A percentile compares a stretch with the other conserved stretches of the same genome.
phyloP scores from a whole-genome alignment of 225 moss, liverwort and hornwort genomes.

The Sphagnum contortum region DNA sequence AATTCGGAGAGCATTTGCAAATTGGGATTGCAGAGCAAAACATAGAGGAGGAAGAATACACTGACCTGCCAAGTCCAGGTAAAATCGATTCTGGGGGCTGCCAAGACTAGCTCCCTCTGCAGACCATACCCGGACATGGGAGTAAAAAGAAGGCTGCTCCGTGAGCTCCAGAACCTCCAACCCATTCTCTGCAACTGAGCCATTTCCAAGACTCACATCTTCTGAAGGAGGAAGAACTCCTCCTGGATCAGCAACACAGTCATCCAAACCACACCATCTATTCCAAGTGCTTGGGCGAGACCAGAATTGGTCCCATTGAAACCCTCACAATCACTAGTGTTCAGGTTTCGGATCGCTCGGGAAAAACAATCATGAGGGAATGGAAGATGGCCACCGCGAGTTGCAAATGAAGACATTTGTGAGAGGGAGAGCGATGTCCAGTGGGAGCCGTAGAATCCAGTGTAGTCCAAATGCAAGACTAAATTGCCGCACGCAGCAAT shows the following conservation, averaged over 20 bases:
- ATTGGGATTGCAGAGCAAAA: not conserved
- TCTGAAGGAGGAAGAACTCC: not conserved
- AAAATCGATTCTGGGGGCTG: slow-evolving; percentile 34
- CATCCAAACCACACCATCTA: no score
- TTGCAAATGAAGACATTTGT: slow-evolving; percentile 44
- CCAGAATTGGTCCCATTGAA: no score
- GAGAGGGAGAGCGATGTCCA: slow-evolving; percentile 79
- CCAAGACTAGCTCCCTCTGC: slow-evolving; percentile 46
- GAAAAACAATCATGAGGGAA: slow-evolving; percentile 16
- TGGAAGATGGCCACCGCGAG: slow-evolving; percentile 21
- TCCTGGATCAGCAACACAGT: not conserved
- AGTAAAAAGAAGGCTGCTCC: slow-evolving; percentile 36
- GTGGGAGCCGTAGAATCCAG: slow-evolving; percentile 70
- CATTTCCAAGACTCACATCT: not conserved
- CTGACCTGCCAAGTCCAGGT: slow-evolving; percentile 48
- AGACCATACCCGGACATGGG: slow-evolving; percentile 32
- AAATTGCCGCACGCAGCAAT: slow-evolving; percentile 61
- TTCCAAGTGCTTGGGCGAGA: no score
- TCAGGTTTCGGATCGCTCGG: no score
- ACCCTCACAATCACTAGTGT: no score
- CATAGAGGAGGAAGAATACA: slow-evolving; percentile 6
- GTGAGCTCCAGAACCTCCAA: slow-evolving; percentile 42
- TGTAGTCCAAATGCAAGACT: slow-evolving; percentile 78
- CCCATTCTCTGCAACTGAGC: slow-evolving; percentile 2
- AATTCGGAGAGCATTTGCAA: not conserved